Conservation (phyloP, 2,329 filamentous ascomycete genomes). For the Microdochium trichocladiopsis region DNA sequence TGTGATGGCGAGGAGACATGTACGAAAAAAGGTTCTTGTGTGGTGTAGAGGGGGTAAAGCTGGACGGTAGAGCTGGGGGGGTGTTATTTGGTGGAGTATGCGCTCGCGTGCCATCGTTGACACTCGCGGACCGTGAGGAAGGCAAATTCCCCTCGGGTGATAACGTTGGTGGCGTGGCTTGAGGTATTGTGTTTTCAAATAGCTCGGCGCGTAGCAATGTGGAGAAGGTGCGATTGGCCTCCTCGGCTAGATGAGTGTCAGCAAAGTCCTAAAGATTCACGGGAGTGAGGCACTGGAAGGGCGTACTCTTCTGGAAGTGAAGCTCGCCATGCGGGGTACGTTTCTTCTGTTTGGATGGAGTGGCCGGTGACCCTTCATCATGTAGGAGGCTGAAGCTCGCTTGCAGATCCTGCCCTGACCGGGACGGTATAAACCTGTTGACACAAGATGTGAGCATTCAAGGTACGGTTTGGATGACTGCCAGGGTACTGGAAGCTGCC, state of each 20-base stretch:
- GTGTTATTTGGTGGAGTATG: constrained; percentile 73
- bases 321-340: constrained; percentile 83
- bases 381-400: constrained; percentile 89
- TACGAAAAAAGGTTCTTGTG: constrained; percentile 97
- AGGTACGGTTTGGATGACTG: not conserved
- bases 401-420: constrained; percentile 86
- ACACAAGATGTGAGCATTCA: constrained; percentile 7
- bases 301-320: constrained; percentile 85
- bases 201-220: constrained; percentile 82
- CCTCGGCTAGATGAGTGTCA: constrained; percentile 55
- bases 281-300: constrained; percentile 5
- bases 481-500: not conserved
- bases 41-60: constrained; percentile 85
- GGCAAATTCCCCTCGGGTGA: constrained; percentile 51
- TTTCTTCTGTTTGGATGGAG: constrained; percentile 78
- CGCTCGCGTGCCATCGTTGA: constrained; percentile 62
- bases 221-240: constrained; percentile 91
- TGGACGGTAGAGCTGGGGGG: constrained; percentile 58
- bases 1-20: constrained; percentile 67
- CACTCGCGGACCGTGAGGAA: constrained; percentile 44
- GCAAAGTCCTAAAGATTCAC: constrained; percentile 6
- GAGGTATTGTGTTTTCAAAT: constrained; percentile 85
- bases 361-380: constrained; percentile 88
- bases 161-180: constrained; percentile 58
- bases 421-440: constrained; percentile 84